These are phyloP conservation scores for Dactylellina drechsleri DNA, from an alignment of 2,329 filamentous ascomycete genomes.

Conservation along the genomic window DNA sequence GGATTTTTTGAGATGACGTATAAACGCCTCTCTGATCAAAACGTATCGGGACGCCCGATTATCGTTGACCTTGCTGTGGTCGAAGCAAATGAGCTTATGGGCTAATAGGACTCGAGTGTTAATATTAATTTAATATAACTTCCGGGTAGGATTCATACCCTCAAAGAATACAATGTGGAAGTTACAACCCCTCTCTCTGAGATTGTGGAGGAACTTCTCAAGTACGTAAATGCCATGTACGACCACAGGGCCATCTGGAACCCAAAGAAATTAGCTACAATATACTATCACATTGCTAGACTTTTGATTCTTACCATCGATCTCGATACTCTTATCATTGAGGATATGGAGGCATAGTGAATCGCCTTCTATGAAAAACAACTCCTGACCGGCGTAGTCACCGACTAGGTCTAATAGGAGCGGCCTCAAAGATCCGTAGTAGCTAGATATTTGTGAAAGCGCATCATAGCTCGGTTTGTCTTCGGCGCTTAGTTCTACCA, in stretches of 20 bases:
- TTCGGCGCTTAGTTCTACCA: background rate
- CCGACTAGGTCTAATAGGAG: constrained; percentile 72
- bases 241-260: constrained; percentile 72
- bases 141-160: constrained; percentile 56
- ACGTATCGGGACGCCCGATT: constrained; percentile 66
- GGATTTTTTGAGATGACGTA: constrained; percentile 69
- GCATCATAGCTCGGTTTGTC: constrained; percentile 10
- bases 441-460: constrained; percentile 18
- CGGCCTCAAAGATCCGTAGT: constrained; percentile 33
- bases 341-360: constrained; percentile 75
- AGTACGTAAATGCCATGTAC: constrained; percentile 76
- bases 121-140: background rate
- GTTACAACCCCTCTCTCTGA: constrained; percentile 73
- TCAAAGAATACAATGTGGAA: constrained; percentile 78
- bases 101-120: background rate
- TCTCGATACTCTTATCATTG: constrained; percentile 72
- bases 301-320: constrained; percentile 63
- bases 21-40: constrained; percentile 72
- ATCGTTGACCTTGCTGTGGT: constrained; percentile 56
- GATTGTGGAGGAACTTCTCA: constrained; percentile 72
- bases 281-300: background rate
- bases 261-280: background rate
- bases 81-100: constrained; percentile 57
- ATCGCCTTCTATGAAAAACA: constrained; percentile 78
- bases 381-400: constrained; percentile 78